A percentile compares a stretch with the other conserved stretches of the same genome.
Evolutionary conservation across 208 protist genomes (phyloP).

Genomic region (Blechomonas ayalai): DNA sequence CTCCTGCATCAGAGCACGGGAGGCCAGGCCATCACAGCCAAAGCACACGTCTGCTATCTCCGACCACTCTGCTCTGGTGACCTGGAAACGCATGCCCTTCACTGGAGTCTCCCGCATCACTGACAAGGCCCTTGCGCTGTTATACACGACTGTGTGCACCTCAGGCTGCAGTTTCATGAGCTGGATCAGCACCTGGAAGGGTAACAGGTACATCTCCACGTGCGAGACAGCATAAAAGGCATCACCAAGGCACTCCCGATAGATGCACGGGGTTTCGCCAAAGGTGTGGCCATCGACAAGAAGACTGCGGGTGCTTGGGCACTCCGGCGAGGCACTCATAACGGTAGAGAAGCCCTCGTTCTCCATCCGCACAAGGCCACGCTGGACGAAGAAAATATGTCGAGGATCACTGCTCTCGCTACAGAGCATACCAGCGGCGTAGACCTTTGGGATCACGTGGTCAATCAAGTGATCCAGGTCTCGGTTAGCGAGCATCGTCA

Average conservation of each 20-base stretch:
- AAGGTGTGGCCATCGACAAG: conserved; percentile 78
- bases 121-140: conserved; percentile 32
- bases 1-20: too few relatives aligned
- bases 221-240: conserved; percentile 54
- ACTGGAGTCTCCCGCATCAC: conserved; percentile 32
- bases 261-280: conserved; percentile 72
- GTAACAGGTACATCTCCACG: conserved; percentile 71
- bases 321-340: conserved; percentile 4
- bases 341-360: conserved; percentile 20
- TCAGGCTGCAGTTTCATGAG: conserved; percentile 74
- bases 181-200: conserved; percentile 64
- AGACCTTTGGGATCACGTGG: conserved; percentile 50
- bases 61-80: too few relatives aligned
- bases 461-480: conserved; percentile 46
- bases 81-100: conserved; percentile 40
- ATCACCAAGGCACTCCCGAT: conserved; percentile 43
- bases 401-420: conserved; percentile 25
- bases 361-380: conserved; percentile 59
- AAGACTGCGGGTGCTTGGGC: conserved; percentile 42
- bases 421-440: conserved; percentile 59
- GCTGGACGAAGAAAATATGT: conserved; percentile 75
- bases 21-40: too few relatives aligned
- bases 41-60: too few relatives aligned
- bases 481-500: conserved; percentile 32
- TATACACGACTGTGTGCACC: conserved; percentile 42